Evolutionary conservation across 306 rosid species (phyloP), one percentile per base, ranked within the genome.

Genomic region (Gastrolobium bilobum): DNA sequence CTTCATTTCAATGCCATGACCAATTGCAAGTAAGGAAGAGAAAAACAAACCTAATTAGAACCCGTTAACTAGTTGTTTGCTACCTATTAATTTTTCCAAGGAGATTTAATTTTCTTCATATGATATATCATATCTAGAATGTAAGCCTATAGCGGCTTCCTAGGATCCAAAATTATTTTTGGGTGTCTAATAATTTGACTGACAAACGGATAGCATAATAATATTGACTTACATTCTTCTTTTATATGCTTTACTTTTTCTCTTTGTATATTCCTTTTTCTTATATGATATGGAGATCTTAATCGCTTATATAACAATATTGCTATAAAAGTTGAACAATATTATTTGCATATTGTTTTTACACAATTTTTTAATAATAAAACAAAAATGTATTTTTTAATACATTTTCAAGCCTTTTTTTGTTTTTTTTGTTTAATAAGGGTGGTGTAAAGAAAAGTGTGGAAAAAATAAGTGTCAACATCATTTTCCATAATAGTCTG

Each of bases 401-500:
- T n/a, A n/a, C 0, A 1, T 20, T 20, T 20, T 20, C 26, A 20
- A 20, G 26, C 26, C 26, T 20, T 20, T 20, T 20, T 20, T n/a
- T n/a, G n/a, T n/a, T 20, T 0, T 20, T 20, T 20, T 20, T 20
- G 26, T 20, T 59, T 9, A 59, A 59, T 4, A 59, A 59, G 10
- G 42, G 42, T 33, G 9, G 20, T 59, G 33, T 59, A 59, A 59
- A 31, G 31, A 33, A 35, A 62, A 13, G 31, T 11, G 6, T 15
- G 33, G n/a, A 20, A 38, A 39, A 63, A 39, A 4, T 6, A 35
- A 7, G 51, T 64, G 71, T 8, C 8, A n/a, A 4, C 3, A 42
- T 65, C 3, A 15, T 64, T 20, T 65, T 65, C 71, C 52, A 39
- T 39, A 52, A 63, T 63, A 76, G 10, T 10, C 10, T 39, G 39